Conservation (phyloP, 2,329 filamentous ascomycete genomes). For the Fusarium udum region DNA sequence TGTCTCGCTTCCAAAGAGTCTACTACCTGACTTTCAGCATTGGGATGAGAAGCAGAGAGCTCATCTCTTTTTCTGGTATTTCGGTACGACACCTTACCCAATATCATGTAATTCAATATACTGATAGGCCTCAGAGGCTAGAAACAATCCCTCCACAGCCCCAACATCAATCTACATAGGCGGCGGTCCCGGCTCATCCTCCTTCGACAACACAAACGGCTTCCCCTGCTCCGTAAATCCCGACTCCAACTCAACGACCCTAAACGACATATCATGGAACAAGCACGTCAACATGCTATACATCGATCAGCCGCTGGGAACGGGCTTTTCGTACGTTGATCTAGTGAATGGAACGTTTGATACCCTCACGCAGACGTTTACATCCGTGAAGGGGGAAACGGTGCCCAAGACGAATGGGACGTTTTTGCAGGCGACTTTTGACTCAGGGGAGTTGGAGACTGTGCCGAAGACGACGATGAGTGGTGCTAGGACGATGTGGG, state of each 20-base stretch:
- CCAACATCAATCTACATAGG: slow-evolving; percentile 66
- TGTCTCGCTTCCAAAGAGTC: slow-evolving; percentile 31
- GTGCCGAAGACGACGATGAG: slow-evolving; percentile 58
- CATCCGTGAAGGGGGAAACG: not conserved
- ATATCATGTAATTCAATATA: not conserved
- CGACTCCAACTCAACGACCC: slow-evolving; percentile 60
- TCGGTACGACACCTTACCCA: slow-evolving; percentile 34
- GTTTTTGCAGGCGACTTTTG: slow-evolving; percentile 22
- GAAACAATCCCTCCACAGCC: slow-evolving; percentile 41
- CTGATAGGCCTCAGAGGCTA: slow-evolving; percentile 41
- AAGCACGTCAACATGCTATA: slow-evolving; percentile 58
- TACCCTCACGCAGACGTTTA: slow-evolving; percentile 50
- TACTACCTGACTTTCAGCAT: slow-evolving; percentile 42
- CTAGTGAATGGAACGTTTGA: slow-evolving; percentile 64
- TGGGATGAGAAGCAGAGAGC: slow-evolving; percentile 26
- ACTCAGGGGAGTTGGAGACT: not conserved
- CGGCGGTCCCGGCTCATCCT: slow-evolving; percentile 69
- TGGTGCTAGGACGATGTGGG: slow-evolving; percentile 66
- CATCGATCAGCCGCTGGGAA: slow-evolving; percentile 69
- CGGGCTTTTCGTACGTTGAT: slow-evolving; percentile 65
- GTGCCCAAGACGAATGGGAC: slow-evolving; percentile 23
- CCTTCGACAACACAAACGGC: slow-evolving; percentile 67
- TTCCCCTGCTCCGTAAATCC: slow-evolving; percentile 60
- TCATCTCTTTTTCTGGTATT: slow-evolving; percentile 57
- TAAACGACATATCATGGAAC: slow-evolving; percentile 70